Evolutionary conservation across 225 moss, liverwort and hornwort species (phyloP).

Genomic region (Physcomitrellopsis africana): DNA sequence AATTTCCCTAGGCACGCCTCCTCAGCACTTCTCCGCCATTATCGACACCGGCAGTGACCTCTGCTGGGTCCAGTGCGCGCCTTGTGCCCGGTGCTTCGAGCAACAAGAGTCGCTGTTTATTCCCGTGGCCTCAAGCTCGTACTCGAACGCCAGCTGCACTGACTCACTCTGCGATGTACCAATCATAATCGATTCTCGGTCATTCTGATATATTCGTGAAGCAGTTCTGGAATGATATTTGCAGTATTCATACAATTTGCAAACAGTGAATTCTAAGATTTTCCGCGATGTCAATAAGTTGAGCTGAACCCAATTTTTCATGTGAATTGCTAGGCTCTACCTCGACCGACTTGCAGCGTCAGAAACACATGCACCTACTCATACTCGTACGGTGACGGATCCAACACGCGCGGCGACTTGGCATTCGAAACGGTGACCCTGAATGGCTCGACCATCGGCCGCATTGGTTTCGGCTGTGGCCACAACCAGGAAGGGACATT

Average conservation of each 20-base stretch:
- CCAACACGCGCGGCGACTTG: slow-evolving; percentile 46
- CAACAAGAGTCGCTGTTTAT: slow-evolving; percentile 49
- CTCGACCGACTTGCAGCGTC: slow-evolving; percentile 23
- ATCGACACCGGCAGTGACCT: slow-evolving; percentile 61
- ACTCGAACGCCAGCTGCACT: slow-evolving; percentile 25
- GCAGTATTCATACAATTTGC: too few species aligned
- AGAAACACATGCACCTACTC: slow-evolving; percentile 37
- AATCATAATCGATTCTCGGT: not conserved
- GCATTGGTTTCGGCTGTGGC: slow-evolving; percentile 51
- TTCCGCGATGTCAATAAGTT: too few species aligned
- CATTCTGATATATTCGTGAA: not conserved
- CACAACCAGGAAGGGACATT: slow-evolving; percentile 40
- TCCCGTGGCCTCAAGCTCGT: slow-evolving; percentile 38
- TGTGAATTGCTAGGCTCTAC: slow-evolving; percentile 29
- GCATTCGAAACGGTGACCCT: slow-evolving; percentile 44
- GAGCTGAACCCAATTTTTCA: too few species aligned
- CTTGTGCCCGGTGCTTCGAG: slow-evolving; percentile 59
- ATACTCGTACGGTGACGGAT: slow-evolving; percentile 48
- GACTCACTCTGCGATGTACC: slow-evolving; percentile 45
- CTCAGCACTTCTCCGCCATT: slow-evolving; percentile 41
- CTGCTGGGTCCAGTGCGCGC: slow-evolving; percentile 71
- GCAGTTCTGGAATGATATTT: too few species aligned
- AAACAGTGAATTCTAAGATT: too few species aligned
- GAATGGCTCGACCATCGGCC: slow-evolving; percentile 2
- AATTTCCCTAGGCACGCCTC: slow-evolving; percentile 61